A percentile compares a stretch with the other conserved stretches of the same genome.
Conservation (phyloP, 495 filamentous ascomycete species). For the Neurospora intermedia region DNA sequence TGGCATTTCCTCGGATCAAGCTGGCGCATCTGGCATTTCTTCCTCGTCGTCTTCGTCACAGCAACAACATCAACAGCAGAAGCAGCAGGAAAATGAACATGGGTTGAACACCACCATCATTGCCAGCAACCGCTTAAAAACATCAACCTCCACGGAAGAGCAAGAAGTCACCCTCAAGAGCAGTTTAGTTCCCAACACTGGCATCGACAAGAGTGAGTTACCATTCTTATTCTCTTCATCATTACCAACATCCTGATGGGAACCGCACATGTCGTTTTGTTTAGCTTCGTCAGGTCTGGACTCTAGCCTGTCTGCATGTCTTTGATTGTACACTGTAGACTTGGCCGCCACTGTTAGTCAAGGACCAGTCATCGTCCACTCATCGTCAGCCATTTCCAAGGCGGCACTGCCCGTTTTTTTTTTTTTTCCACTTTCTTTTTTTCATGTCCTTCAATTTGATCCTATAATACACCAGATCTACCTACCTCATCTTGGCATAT, state of each 20-base stretch:
- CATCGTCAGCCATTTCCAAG: neutral
- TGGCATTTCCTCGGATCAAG: neutral
- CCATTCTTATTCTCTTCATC: neutral
- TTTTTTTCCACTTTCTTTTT: neutral
- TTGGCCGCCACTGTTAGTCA: neutral
- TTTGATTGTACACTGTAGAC: neutral
- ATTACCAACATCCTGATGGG: neutral
- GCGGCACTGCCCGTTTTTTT: neutral
- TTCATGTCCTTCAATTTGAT: neutral
- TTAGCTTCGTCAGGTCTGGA: neutral
- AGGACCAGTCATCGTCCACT: neutral
- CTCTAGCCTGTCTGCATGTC: neutral
- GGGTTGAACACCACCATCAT: neutral
- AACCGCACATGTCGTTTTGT: neutral
- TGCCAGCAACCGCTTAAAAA: neutral
- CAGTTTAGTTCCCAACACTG: neutral
- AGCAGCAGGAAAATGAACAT: neutral
- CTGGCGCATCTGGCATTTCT: neutral
- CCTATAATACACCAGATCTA: neutral
- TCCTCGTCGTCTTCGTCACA: neutral
- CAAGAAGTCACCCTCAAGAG: neutral
- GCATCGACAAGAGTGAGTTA: neutral
- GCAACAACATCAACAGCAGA: neutral
- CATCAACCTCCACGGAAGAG: neutral
- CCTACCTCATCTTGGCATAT: neutral